Conservation (phyloP, 805 yeast genomes). For the Candida caryicola region DNA sequence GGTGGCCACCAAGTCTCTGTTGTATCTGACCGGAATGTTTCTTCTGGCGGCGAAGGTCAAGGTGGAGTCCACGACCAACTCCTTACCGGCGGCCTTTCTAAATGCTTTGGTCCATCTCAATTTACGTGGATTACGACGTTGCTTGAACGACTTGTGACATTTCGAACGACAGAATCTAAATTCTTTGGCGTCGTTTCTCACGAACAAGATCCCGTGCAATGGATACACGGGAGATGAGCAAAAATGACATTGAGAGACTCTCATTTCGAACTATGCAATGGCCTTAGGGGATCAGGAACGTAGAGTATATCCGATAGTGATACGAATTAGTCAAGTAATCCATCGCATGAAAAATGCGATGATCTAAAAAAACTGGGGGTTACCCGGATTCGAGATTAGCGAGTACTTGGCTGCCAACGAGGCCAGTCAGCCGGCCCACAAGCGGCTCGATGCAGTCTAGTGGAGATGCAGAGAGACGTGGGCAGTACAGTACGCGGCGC, state of each 20-base stretch:
- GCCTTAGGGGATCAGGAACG: background rate
- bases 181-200: slow-evolving; percentile 96
- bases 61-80: slow-evolving; percentile 94
- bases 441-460: too few species aligned
- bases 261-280: slow-evolving; percentile 46
- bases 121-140: slow-evolving; percentile 97
- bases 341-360: background rate
- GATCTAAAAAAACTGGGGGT: background rate
- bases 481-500: too few species aligned
- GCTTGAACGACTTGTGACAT: slow-evolving; percentile 96
- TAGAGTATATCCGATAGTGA: background rate
- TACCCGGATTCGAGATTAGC: too few species aligned
- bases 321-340: background rate
- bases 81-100: slow-evolving; percentile 98
- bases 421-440: too few species aligned
- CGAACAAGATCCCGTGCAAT: slow-evolving; percentile 91
- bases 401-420: too few species aligned
- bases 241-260: slow-evolving; percentile 90
- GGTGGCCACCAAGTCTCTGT: slow-evolving; percentile 91
- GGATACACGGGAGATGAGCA: slow-evolving; percentile 93
- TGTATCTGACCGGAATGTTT: slow-evolving; percentile 96
- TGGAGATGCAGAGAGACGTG: too few species aligned
- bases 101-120: slow-evolving; percentile 98
- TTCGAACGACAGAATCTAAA: slow-evolving; percentile 96
- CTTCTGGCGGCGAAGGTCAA: slow-evolving; percentile 95